Conservation (phyloP, 257 asterid species). For the Salvia rosmarinus region DNA sequence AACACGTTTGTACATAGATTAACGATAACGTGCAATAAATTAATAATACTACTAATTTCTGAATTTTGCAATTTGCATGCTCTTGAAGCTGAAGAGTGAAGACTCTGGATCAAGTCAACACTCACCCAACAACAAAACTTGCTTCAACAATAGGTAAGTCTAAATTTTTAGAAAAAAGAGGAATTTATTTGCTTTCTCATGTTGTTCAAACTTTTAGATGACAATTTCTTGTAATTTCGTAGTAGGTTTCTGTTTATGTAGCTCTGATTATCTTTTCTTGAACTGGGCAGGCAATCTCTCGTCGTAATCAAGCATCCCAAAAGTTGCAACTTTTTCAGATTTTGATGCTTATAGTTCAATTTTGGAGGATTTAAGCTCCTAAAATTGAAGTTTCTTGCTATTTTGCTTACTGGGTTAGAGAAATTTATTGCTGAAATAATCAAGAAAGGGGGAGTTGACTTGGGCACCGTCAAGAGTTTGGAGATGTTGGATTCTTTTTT, state of each 20-base stretch:
- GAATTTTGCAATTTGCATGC: not conserved
- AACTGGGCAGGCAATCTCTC: slow-evolving; percentile 30
- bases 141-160: slow-evolving; percentile 5
- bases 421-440: slow-evolving; percentile 23
- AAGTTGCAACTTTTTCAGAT: slow-evolving; percentile 32
- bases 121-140: slow-evolving; percentile 28
- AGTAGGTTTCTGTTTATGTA: not conserved
- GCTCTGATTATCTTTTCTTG: slow-evolving; percentile 20
- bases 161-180: not conserved
- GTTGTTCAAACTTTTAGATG: not conserved
- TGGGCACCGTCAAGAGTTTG: slow-evolving; percentile 14
- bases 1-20: no score
- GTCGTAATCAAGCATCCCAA: not conserved
- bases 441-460: slow-evolving; percentile 41
- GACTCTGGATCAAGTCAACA: slow-evolving; percentile 36
- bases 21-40: no score
- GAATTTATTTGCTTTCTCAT: not conserved
- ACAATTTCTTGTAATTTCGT: not conserved
- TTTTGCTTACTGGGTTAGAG: slow-evolving; percentile 24
- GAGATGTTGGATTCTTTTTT: not conserved
- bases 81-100: slow-evolving; percentile 18
- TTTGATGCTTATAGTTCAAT: slow-evolving; percentile 16
- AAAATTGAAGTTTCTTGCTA: not conserved
- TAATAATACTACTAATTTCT: no score
- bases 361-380: slow-evolving; percentile 1